Percentiles rank a stretch among this genome's conserved stretches.
These are phyloP conservation scores for Penicillium odoratum DNA, from an alignment of 495 filamentous ascomycete species.

Conservation along the genomic window DNA sequence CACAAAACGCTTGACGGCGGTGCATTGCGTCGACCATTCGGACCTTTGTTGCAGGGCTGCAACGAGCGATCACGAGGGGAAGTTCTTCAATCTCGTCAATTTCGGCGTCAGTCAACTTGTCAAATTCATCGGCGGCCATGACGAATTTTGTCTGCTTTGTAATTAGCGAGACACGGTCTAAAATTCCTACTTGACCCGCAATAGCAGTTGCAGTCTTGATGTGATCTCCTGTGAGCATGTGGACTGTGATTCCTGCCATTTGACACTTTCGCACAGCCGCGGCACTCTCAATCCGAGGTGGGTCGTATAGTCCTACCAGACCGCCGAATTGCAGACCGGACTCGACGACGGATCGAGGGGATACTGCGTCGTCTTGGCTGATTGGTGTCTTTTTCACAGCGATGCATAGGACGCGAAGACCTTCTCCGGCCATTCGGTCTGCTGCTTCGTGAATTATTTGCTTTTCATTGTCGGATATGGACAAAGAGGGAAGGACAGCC, in stretches of 20 bases:
- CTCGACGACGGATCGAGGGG: constrained; percentile 48
- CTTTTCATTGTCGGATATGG: constrained; percentile 48
- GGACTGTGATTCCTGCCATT: constrained; percentile 63
- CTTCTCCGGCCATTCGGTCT: constrained; percentile 66
- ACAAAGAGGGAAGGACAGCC: constrained; percentile 57
- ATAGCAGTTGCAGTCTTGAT: constrained; percentile 62
- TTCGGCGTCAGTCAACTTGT: constrained; percentile 57
- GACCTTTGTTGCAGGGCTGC: constrained; percentile 67
- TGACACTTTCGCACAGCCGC: constrained; percentile 53
- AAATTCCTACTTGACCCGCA: constrained; percentile 63
- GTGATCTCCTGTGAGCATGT: constrained; percentile 72
- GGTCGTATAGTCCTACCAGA: constrained; percentile 66
- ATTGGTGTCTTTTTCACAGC: constrained; percentile 50
- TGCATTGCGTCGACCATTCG: constrained; percentile 72
- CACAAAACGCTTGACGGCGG: constrained; percentile 61
- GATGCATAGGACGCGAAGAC: constrained; percentile 79
- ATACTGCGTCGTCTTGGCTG: constrained; percentile 24
- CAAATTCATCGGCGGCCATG: constrained; percentile 65
- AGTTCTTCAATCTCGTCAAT: constrained; percentile 62
- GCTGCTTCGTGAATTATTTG: constrained; percentile 60
- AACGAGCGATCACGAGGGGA: constrained; percentile 69
- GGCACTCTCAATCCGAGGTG: constrained; percentile 65
- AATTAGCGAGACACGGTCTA: constrained; percentile 47
- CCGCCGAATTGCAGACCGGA: constrained; percentile 56
- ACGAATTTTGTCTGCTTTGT: constrained; percentile 53